phyloP scores from a whole-genome alignment of 345 rosid genomes.

The Geranium rotundifolium region DNA sequence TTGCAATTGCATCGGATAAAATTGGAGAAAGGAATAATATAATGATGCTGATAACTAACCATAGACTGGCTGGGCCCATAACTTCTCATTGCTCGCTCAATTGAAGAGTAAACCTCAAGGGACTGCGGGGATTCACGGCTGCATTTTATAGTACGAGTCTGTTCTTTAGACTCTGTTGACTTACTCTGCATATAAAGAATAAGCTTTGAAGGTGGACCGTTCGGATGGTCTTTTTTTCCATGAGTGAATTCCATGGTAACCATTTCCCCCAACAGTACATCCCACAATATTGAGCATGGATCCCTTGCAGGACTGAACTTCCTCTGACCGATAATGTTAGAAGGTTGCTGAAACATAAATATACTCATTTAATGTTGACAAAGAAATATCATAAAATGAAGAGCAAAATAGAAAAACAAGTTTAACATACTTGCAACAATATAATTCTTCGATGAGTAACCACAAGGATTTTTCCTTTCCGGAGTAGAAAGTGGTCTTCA shows the following conservation, averaged over 20 bases:
- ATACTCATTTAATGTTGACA: not conserved
- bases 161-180: constrained; percentile 57
- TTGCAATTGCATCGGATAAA: not conserved
- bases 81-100: constrained; percentile 54
- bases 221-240: constrained; percentile 74
- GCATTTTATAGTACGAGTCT: constrained; percentile 64
- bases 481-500: constrained; percentile 86
- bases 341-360: constrained; percentile 49
- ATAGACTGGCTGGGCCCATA: constrained; percentile 42
- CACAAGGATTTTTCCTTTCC: constrained; percentile 51
- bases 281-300: constrained; percentile 90
- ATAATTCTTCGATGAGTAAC: too few species aligned
- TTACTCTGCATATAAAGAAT: constrained; percentile 42
- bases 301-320: constrained; percentile 86
- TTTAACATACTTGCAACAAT: too few species aligned
- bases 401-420: not conserved
- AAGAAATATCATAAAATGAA: constrained; percentile 3
- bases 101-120: constrained; percentile 50
- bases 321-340: constrained; percentile 75
- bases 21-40: constrained; percentile 1
- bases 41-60: constrained; percentile 28
- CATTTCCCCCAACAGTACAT: constrained; percentile 69
- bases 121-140: constrained; percentile 63
- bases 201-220: constrained; percentile 61
- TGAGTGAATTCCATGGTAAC: constrained; percentile 68